Base-by-base conservation (phyloP, 371 early-diverging fungal species). In the Circinella umbellata region DNA sequence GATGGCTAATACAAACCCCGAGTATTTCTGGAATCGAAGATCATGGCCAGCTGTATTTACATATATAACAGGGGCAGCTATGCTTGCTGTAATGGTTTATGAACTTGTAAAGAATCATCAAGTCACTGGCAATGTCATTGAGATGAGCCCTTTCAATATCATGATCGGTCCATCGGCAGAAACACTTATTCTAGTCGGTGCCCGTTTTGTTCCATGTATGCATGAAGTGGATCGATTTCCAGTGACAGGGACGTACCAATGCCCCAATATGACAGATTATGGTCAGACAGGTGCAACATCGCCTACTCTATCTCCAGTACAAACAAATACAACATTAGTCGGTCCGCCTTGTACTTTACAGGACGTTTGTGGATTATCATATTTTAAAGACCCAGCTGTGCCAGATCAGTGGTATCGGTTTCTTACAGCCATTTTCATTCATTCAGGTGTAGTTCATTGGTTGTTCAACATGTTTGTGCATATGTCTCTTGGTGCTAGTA, bases 341-440 rank as follows among this genome's bases (percentile, higher is more conserved):
- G 74, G 62, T 53, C 60, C 63, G 37, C 76, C 74, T 4, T 90
- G 89, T 69, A 80, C 80, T 2, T 67, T 89, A 10, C 78, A 84
- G n/a, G 75, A 86, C 14, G 64, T 88, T 8, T 90, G 90, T 78
- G 89, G 87, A 9, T 38, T 66, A 20, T 66, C 70, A 47, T n/a
- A 70, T 60, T 69, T 85, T 74, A 7, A 68, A 57, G 20, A 64
- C 61, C 10, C 73, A 4, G 63, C 64, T 49, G 60, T 80, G 69
- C 84, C 88, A 1, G 78, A 92, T 73, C 93, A 93, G 71, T 91
- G 93, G 89, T 93, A 78, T 72, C 81, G 94, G 14, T 92, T 94
- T 68, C 79, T 94, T 51, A 76, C 83, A 9, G 88, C 94, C 34
- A 84, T 94, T 46, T 91, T 92, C 67, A 76, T 95, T 67, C 95